A percentile compares a stretch with the other conserved stretches of the same genome.
Evolutionary conservation across 1,284 basidiomycete genomes (phyloP).

Genomic region (Schizophyllum commune): DNA sequence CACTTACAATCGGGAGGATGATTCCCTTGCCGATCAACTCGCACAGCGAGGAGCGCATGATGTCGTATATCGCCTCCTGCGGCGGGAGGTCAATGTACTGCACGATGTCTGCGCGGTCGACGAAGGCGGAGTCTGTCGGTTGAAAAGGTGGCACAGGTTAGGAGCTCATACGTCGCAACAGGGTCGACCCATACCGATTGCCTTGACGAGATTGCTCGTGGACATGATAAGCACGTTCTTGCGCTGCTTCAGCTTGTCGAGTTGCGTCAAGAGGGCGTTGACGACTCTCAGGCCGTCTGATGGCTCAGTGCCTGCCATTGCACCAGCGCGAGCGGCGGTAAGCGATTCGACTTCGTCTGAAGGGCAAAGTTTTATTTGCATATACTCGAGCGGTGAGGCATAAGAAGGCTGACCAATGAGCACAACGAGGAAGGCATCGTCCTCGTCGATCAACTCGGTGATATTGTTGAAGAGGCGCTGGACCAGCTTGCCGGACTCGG

Average conservation of each 20-base stretch:
- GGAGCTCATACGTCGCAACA: background rate
- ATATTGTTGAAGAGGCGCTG: constrained; percentile 89
- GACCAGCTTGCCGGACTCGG: constrained; percentile 96
- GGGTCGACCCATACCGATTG: constrained; percentile 63
- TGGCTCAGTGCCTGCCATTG: constrained; percentile 90
- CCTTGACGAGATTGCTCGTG: constrained; percentile 91
- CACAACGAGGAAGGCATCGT: constrained; percentile 87
- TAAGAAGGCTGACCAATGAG: constrained; percentile 65
- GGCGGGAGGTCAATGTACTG: constrained; percentile 92
- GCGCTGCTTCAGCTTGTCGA: constrained; percentile 89
- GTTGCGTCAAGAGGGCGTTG: constrained; percentile 93
- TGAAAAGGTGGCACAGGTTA: background rate
- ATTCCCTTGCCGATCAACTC: constrained; percentile 78
- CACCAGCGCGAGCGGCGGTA: constrained; percentile 90
- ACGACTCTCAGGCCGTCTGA: constrained; percentile 94
- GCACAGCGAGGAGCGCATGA: constrained; percentile 74
- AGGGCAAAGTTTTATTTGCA: constrained; percentile 1
- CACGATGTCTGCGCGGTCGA: constrained; percentile 95
- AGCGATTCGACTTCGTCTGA: constrained; percentile 95
- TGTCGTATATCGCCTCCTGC: constrained; percentile 88
- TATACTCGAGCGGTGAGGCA: constrained; percentile 7
- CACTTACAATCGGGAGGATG: constrained; percentile 44
- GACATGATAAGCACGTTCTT: constrained; percentile 96
- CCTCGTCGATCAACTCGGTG: constrained; percentile 83
- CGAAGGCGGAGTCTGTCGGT: constrained; percentile 89